Conservation (phyloP, 805 yeast genomes). For the Starmerella scarabaei region DNA sequence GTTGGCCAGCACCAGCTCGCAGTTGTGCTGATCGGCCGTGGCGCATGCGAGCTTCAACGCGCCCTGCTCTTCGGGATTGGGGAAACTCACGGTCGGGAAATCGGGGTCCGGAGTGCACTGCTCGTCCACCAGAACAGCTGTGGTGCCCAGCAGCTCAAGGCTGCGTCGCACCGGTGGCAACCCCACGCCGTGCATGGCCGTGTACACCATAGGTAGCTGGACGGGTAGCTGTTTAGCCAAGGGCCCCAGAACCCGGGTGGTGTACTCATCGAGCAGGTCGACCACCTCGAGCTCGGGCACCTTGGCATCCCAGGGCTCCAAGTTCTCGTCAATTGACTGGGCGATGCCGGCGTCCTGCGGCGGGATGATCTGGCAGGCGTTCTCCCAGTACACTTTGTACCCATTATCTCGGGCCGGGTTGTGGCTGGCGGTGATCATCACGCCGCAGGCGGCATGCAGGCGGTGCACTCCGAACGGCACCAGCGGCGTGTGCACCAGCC, state of each 20-base stretch:
- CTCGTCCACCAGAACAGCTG: slow-evolving; percentile 38
- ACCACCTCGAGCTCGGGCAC: slow-evolving; percentile 1
- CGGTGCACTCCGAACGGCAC: slow-evolving; percentile 77
- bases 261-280: slow-evolving; percentile 5
- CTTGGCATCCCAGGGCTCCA: slow-evolving; percentile 41
- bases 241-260: slow-evolving; percentile 6
- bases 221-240: neutral
- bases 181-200: slow-evolving; percentile 97
- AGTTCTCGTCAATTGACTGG: slow-evolving; percentile 41
- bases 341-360: slow-evolving; percentile 79
- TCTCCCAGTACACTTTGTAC: slow-evolving; percentile 82
- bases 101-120: slow-evolving; percentile 73
- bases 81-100: slow-evolving; percentile 76
- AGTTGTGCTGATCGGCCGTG: slow-evolving; percentile 41
- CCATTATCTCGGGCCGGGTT: slow-evolving; percentile 58
- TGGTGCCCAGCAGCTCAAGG: slow-evolving; percentile 29
- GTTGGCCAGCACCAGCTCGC: slow-evolving; percentile 61
- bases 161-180: slow-evolving; percentile 41
- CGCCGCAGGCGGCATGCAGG: slow-evolving; percentile 58
- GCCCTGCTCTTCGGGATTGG: slow-evolving; percentile 93
- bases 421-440: slow-evolving; percentile 54
- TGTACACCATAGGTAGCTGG: slow-evolving; percentile 46
- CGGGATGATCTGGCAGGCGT: slow-evolving; percentile 92
- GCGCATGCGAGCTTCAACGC: slow-evolving; percentile 63
- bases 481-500: slow-evolving; percentile 65